Conservation (phyloP, 495 filamentous ascomycete species). For the Aspergillus biplanus region DNA sequence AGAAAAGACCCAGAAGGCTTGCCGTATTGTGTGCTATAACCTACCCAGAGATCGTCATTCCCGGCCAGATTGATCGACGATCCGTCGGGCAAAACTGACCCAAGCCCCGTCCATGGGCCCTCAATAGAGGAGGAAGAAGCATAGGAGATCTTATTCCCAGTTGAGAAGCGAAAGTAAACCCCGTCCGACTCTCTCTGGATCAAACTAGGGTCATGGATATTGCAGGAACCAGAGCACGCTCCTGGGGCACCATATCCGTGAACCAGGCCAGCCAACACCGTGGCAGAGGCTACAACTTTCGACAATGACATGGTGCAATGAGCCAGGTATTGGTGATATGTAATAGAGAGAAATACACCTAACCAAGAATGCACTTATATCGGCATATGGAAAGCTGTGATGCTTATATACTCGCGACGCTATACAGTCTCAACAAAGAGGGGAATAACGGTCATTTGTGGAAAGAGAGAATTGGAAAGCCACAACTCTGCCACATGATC, state of each 20-base stretch:
- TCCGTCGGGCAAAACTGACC: slow-evolving; percentile 60
- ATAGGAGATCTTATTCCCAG: slow-evolving; percentile 66
- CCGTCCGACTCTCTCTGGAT: slow-evolving; percentile 65
- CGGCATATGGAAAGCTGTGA: neutral
- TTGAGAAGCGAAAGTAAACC: slow-evolving; percentile 75
- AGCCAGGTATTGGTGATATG: too few relatives aligned
- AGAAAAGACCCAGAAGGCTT: neutral
- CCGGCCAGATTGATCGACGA: slow-evolving; percentile 64
- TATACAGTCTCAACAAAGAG: neutral
- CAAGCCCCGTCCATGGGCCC: slow-evolving; percentile 69
- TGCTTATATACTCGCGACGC: slow-evolving; percentile 6
- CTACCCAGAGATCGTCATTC: slow-evolving; percentile 67
- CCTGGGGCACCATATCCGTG: slow-evolving; percentile 58
- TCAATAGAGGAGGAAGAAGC: slow-evolving; percentile 60
- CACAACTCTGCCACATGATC: neutral
- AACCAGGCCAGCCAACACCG: slow-evolving; percentile 26
- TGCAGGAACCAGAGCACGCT: slow-evolving; percentile 62
- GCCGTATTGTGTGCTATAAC: slow-evolving; percentile 15
- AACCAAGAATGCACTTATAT: neutral
- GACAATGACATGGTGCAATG: slow-evolving; percentile 10
- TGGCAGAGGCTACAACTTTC: slow-evolving; percentile 11
- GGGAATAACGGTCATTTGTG: slow-evolving; percentile 15
- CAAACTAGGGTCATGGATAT: slow-evolving; percentile 66
- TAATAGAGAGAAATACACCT: neutral
- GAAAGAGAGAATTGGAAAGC: slow-evolving; percentile 1